A percentile compares a stretch with the other conserved stretches of the same genome.
Evolutionary conservation across 306 rosid species (phyloP).

Genomic region (Adenanthera pavonina): DNA sequence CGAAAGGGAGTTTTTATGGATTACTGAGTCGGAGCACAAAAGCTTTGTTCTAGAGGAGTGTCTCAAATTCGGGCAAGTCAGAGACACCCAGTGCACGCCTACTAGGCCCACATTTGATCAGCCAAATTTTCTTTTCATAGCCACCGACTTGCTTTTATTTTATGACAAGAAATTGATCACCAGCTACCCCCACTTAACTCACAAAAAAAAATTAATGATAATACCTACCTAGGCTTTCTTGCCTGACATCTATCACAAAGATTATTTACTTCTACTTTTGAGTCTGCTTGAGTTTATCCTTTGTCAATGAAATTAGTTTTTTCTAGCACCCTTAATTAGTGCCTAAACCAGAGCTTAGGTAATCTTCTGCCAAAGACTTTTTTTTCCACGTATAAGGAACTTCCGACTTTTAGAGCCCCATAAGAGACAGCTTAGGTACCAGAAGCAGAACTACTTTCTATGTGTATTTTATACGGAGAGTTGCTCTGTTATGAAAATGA

Average conservation of each 20-base stretch:
- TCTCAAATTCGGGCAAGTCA: constrained; percentile 35
- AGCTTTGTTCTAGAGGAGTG: constrained; percentile 43
- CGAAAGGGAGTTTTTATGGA: constrained; percentile 47
- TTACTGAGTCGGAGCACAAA: constrained; percentile 76
- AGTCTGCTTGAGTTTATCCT: constrained; percentile 4
- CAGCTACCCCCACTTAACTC: constrained; percentile 40
- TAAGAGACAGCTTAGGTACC: neutral
- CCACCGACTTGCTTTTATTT: constrained; percentile 17
- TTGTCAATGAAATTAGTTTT: neutral
- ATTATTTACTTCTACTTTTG: neutral
- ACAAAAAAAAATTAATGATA: neutral
- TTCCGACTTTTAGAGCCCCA: neutral
- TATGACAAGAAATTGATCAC: constrained; percentile 34
- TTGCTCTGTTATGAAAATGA: too few relatives aligned
- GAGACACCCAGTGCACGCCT: constrained; percentile 47
- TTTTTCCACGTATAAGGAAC: neutral
- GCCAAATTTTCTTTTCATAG: constrained; percentile 29
- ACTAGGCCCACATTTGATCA: constrained; percentile 38
- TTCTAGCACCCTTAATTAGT: neutral
- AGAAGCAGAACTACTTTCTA: neutral
- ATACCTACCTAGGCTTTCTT: neutral
- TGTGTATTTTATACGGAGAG: too few relatives aligned
- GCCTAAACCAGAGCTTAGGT: neutral
- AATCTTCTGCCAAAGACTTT: neutral
- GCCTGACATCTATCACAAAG: neutral